Percentiles rank a stretch among this genome's conserved stretches.
These are phyloP conservation scores for Thuidium tamariscinum DNA, from an alignment of 225 moss, liverwort and hornwort species.

Conservation along the genomic window DNA sequence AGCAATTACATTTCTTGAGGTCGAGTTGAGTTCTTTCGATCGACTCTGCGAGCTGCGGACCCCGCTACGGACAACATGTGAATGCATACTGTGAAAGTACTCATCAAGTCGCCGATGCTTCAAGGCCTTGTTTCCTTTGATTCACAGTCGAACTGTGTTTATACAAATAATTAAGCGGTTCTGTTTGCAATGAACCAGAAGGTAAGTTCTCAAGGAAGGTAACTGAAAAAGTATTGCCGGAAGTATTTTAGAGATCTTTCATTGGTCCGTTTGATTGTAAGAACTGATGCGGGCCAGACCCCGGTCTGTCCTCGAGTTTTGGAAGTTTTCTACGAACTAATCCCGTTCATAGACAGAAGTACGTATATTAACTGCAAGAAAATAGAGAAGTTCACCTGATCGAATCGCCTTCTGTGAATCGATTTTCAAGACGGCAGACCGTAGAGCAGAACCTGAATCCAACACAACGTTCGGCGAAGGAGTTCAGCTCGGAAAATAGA, in stretches of 20 bases:
- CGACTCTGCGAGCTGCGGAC: not conserved
- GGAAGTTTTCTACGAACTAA: no score
- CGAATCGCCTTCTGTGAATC: not conserved
- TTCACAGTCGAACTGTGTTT: not conserved
- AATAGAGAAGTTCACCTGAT: not conserved
- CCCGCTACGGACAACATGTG: not conserved
- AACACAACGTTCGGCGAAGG: not conserved
- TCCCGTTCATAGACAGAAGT: not conserved
- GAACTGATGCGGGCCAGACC: not conserved
- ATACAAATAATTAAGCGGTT: no score
- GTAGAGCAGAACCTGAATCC: not conserved
- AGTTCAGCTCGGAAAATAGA: not conserved
- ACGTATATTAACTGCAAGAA: not conserved
- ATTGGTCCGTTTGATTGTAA: not conserved
- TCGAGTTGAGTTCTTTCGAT: not conserved
- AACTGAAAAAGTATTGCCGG: not conserved
- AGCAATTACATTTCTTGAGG: no score
- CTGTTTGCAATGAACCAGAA: not conserved
- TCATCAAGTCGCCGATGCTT: not conserved
- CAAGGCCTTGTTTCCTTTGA: no score
- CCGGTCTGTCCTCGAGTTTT: no score
- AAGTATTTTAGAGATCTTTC: not conserved
- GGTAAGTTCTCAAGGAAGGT: not conserved
- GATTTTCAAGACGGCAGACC: not conserved
- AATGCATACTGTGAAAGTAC: not conserved